phyloP scores from a whole-genome alignment of 1,284 basidiomycete genomes.

The Naganishia cerealis region DNA sequence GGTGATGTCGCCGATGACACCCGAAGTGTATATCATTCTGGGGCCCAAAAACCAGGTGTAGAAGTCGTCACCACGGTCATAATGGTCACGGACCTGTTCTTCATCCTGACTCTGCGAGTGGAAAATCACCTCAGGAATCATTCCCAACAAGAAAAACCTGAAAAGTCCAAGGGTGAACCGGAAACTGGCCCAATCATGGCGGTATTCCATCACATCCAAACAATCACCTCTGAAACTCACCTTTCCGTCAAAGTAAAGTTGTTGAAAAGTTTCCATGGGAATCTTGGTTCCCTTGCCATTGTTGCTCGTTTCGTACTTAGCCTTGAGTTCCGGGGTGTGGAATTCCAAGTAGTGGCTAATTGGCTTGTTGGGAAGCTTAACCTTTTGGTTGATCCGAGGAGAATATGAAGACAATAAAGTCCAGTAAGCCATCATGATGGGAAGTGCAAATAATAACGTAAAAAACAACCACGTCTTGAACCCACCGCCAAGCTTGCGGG shows the following conservation, averaged over 20 bases:
- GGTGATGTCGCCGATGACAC: slow-evolving; percentile 75
- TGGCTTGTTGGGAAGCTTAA: too few relatives aligned
- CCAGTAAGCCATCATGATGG: too few relatives aligned
- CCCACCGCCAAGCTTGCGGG: too few relatives aligned
- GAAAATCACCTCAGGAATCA: slow-evolving; percentile 88
- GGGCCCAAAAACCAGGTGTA: slow-evolving; percentile 70
- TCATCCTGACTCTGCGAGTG: slow-evolving; percentile 90
- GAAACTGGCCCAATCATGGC: slow-evolving; percentile 95
- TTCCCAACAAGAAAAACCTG: slow-evolving; percentile 84
- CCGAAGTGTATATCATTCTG: slow-evolving; percentile 81
- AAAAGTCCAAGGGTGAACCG: slow-evolving; percentile 66
- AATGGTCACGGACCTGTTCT: slow-evolving; percentile 93
- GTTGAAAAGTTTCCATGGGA: slow-evolving; percentile 96
- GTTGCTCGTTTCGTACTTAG: too few relatives aligned
- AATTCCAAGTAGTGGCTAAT: too few relatives aligned
- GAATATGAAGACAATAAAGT: too few relatives aligned
- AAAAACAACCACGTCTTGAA: too few relatives aligned
- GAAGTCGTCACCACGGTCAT: slow-evolving; percentile 95
- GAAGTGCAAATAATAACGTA: too few relatives aligned
- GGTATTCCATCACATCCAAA: slow-evolving; percentile 86
- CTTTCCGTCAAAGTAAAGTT: slow-evolving; percentile 95
- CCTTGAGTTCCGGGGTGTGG: too few relatives aligned
- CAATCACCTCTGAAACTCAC: slow-evolving; percentile 97
- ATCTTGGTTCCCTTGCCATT: too few relatives aligned
- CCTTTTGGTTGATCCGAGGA: too few relatives aligned